Conservation (phyloP, 768 basidiomycete genomes). For the Boletus insuetus region DNA sequence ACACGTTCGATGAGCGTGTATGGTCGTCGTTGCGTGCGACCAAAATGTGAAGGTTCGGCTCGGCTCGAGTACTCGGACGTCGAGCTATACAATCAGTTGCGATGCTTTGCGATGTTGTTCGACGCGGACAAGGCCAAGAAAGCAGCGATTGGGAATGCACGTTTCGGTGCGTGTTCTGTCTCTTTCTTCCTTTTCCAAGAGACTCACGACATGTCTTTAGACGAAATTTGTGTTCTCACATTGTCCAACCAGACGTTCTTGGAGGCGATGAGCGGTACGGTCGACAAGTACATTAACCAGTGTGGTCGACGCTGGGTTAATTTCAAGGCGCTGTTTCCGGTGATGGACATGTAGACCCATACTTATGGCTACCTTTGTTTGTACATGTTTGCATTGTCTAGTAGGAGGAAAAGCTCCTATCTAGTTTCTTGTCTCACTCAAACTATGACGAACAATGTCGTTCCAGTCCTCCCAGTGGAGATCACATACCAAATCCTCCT, state of each 20-base stretch:
- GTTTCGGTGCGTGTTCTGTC: conserved; percentile 34
- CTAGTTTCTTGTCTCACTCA: too few species aligned
- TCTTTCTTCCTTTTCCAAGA: neutral
- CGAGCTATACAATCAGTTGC: conserved; percentile 84
- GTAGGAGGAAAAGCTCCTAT: too few species aligned
- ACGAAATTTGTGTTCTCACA: conserved; percentile 48
- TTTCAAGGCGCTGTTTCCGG: conserved; percentile 74
- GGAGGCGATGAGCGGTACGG: conserved; percentile 48
- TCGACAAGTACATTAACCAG: conserved; percentile 79
- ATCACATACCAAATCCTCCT: neutral
- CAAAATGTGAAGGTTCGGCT: conserved; percentile 9
- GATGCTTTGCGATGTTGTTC: conserved; percentile 81
- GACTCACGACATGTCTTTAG: neutral
- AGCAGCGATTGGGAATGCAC: conserved; percentile 45
- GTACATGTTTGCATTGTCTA: too few species aligned
- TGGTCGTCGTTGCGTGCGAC: conserved; percentile 73
- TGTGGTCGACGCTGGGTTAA: conserved; percentile 92
- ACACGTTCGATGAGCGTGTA: conserved; percentile 96
- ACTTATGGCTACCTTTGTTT: too few species aligned
- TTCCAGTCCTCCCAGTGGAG: neutral
- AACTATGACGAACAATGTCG: neutral
- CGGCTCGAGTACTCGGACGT: conserved; percentile 72
- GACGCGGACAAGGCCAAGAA: conserved; percentile 62
- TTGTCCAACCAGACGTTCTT: conserved; percentile 52
- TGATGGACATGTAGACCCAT: conserved; percentile 67